phyloP scores from a whole-genome alignment of 2,329 filamentous ascomycete species.

The Aspergillus awamori region DNA sequence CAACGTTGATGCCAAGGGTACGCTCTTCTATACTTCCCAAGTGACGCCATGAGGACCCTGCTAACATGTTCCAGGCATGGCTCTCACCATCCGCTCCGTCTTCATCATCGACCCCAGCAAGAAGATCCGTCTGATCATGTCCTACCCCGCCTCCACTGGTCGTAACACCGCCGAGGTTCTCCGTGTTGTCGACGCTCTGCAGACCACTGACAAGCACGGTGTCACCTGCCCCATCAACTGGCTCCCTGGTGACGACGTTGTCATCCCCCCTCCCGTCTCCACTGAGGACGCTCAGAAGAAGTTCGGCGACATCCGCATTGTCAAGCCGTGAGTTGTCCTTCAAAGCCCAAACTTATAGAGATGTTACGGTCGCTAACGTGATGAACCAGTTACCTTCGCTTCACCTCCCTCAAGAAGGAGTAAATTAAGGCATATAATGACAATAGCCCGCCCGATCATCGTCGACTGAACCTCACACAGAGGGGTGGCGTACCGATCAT shows the following conservation, averaged over 20 bases:
- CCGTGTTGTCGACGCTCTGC: constrained; percentile 76
- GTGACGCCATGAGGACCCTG: neutral
- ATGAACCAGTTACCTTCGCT: constrained; percentile 39
- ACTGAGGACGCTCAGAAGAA: constrained; percentile 86
- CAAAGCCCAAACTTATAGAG: neutral
- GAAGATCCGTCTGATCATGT: constrained; percentile 89
- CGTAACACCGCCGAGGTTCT: constrained; percentile 80
- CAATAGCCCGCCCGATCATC: neutral
- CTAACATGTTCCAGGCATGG: constrained; percentile 53
- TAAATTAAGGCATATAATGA: constrained; percentile 22
- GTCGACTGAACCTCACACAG: neutral
- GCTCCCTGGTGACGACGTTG: constrained; percentile 86
- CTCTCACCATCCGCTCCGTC: constrained; percentile 92
- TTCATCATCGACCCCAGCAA: constrained; percentile 95
- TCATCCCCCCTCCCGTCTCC: constrained; percentile 80
- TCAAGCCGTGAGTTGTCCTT: constrained; percentile 56
- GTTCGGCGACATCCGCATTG: constrained; percentile 71
- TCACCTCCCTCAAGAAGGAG: constrained; percentile 39
- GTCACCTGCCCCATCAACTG: constrained; percentile 91
- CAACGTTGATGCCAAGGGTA: constrained; percentile 74
- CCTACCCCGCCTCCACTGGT: constrained; percentile 89
- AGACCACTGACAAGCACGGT: constrained; percentile 85
- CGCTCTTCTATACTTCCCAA: neutral
- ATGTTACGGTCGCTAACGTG: constrained; percentile 7
- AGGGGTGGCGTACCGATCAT: neutral